Evolutionary conservation across 1,284 basidiomycete genomes (phyloP).

Genomic region (Vanrija pseudolonga): DNA sequence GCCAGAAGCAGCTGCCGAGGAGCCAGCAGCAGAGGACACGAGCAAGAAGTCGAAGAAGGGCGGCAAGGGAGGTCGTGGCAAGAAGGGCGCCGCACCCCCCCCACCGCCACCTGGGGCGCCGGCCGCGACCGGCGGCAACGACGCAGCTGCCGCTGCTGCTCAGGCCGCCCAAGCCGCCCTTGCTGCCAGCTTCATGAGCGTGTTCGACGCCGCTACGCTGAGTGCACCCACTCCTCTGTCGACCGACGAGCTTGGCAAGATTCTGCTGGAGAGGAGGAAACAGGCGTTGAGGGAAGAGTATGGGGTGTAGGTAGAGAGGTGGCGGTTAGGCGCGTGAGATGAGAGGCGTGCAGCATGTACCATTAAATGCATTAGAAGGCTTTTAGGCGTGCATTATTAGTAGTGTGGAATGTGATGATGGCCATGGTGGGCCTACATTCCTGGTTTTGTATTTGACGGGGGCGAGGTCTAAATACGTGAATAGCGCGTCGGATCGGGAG

Average conservation of each 20-base stretch:
- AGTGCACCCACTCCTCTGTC: slow-evolving; percentile 70
- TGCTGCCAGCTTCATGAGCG: slow-evolving; percentile 59
- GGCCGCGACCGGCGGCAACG: neutral
- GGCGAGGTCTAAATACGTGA: no score
- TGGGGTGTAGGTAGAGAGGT: slow-evolving; percentile 47
- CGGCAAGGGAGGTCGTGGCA: slow-evolving; percentile 70
- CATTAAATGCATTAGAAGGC: no score
- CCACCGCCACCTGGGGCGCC: slow-evolving; percentile 22
- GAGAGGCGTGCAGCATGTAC: no score
- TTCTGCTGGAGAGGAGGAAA: slow-evolving; percentile 74
- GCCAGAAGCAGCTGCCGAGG: slow-evolving; percentile 9
- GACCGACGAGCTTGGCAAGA: slow-evolving; percentile 71
- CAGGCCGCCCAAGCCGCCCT: slow-evolving; percentile 21
- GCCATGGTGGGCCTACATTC: no score
- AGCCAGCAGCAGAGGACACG: neutral
- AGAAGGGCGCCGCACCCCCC: slow-evolving; percentile 47
- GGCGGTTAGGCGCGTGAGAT: neutral
- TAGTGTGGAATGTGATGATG: no score
- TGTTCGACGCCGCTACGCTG: slow-evolving; percentile 68
- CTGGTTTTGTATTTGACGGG: no score
- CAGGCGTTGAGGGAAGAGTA: slow-evolving; percentile 78
- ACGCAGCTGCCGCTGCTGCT: slow-evolving; percentile 14
- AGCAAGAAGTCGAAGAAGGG: slow-evolving; percentile 7
- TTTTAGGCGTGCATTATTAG: no score
- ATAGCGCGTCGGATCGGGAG: no score